Conservation (phyloP, 2,329 filamentous ascomycete species). For the Cladophialophora bantiana region DNA sequence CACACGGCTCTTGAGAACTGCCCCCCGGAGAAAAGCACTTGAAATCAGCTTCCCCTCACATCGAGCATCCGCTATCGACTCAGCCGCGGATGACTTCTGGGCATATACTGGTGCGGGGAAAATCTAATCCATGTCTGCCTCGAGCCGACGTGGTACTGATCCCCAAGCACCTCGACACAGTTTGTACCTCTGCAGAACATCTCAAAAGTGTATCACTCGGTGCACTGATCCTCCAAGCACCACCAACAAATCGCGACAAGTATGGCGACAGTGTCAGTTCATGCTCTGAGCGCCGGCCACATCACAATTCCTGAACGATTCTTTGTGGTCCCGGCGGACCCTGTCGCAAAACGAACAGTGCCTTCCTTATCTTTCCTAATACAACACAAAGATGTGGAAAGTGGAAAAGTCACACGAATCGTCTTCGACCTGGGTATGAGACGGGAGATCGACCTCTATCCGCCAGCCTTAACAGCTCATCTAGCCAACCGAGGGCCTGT, state of each 20-base stretch:
- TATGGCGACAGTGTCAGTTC: slow-evolving; percentile 45
- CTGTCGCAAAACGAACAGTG: slow-evolving; percentile 39
- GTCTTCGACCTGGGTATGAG: slow-evolving; percentile 46
- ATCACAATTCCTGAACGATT: slow-evolving; percentile 43
- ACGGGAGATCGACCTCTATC: slow-evolving; percentile 40
- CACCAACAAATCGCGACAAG: not conserved
- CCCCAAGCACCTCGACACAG: not conserved
- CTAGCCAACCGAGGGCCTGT: slow-evolving; percentile 41
- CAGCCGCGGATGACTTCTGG: slow-evolving; percentile 7
- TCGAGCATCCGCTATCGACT: not conserved
- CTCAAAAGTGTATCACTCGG: not conserved
- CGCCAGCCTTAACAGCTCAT: slow-evolving; percentile 39
- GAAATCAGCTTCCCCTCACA: slow-evolving; percentile 2
- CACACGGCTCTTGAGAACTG: too few relatives aligned
- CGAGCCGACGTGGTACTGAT: slow-evolving; percentile 10
- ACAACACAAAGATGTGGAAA: slow-evolving; percentile 37
- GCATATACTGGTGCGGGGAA: slow-evolving; percentile 13
- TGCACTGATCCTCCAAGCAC: not conserved
- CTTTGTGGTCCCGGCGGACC: slow-evolving; percentile 42
- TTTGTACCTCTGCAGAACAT: not conserved
- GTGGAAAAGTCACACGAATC: slow-evolving; percentile 39
- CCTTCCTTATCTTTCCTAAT: slow-evolving; percentile 46
- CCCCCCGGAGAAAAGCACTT: not conserved
- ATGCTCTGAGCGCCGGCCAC: slow-evolving; percentile 47
- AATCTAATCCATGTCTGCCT: slow-evolving; percentile 9